Percentiles rank a stretch among this genome's conserved stretches.
phyloP scores from a whole-genome alignment of 176 grass and related monocot species.

The Oryza brachyantha region DNA sequence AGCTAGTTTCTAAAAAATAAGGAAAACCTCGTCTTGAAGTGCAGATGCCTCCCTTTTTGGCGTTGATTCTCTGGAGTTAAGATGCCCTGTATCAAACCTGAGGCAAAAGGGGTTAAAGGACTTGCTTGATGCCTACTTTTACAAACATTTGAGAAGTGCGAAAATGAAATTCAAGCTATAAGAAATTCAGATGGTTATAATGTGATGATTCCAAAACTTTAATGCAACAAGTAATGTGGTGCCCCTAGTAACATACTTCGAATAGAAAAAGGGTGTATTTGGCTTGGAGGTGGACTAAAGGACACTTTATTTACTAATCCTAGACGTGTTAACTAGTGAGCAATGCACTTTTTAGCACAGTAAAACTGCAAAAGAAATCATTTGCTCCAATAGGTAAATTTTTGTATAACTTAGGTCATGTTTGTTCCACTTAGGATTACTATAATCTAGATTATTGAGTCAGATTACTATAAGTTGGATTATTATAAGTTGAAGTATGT shows the following conservation, averaged over 20 bases:
- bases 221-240: slow-evolving; percentile 10
- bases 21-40: slow-evolving; percentile 92
- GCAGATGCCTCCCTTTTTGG: slow-evolving; percentile 68
- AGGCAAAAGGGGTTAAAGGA: slow-evolving; percentile 19
- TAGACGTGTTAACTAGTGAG: neutral
- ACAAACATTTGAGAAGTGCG: slow-evolving; percentile 5
- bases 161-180: slow-evolving; percentile 15
- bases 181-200: neutral
- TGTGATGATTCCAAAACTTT: slow-evolving; percentile 1
- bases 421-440: too few relatives aligned
- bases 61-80: slow-evolving; percentile 62
- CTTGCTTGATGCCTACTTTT: slow-evolving; percentile 4
- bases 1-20: slow-evolving; percentile 26
- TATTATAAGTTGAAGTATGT: too few relatives aligned
- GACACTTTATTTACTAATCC: neutral
- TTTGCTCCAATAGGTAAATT: neutral
- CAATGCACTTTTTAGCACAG: neutral
- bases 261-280: neutral
- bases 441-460: too few relatives aligned
- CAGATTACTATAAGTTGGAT: too few relatives aligned
- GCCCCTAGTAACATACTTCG: slow-evolving; percentile 8
- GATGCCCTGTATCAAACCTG: slow-evolving; percentile 57
- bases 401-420: too few relatives aligned
- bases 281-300: neutral
- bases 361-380: neutral